Evolutionary conservation across 192 early-diverging fungal genomes (phyloP).

Genomic region (Spinellus fusiger): DNA sequence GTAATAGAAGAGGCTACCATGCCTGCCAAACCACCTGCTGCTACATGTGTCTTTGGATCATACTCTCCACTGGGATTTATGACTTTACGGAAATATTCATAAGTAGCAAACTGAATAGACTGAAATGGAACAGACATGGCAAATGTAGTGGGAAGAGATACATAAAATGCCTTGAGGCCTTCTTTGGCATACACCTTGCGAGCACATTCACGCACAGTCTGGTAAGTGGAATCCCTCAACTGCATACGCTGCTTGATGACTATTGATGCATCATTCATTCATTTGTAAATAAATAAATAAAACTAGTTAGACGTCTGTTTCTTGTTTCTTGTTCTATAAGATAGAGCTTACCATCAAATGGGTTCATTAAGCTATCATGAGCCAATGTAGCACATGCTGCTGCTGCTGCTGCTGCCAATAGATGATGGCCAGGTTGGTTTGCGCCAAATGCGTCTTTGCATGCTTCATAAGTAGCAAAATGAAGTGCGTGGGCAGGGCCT

Average conservation of each 20-base stretch:
- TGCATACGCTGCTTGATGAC: constrained; percentile 98
- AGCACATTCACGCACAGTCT: constrained; percentile 67
- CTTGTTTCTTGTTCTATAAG: background rate
- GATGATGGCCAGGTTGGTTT: constrained; percentile 42
- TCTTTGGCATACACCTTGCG: constrained; percentile 62
- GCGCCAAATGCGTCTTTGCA: constrained; percentile 74
- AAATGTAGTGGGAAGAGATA: constrained; percentile 94
- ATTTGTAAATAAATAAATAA: background rate
- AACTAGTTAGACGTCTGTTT: background rate
- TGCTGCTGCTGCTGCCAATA: constrained; percentile 70
- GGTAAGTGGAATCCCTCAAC: constrained; percentile 66
- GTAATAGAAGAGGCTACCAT: constrained; percentile 82
- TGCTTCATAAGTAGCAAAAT: constrained; percentile 93
- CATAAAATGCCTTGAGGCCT: constrained; percentile 84
- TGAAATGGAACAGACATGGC: constrained; percentile 97
- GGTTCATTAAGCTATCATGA: constrained; percentile 90
- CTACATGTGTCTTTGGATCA: constrained; percentile 81
- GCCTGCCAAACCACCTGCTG: constrained; percentile 85
- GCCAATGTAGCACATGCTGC: constrained; percentile 85
- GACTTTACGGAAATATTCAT: constrained; percentile 75
- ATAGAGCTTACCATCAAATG: constrained; percentile 79
- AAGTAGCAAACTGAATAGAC: constrained; percentile 87
- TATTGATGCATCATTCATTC: constrained; percentile 6
- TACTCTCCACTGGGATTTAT: constrained; percentile 80
- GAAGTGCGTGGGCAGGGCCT: constrained; percentile 92